Evolutionary conservation across 2,329 filamentous ascomycete species (phyloP).

Genomic region (Fusarium sp.): DNA sequence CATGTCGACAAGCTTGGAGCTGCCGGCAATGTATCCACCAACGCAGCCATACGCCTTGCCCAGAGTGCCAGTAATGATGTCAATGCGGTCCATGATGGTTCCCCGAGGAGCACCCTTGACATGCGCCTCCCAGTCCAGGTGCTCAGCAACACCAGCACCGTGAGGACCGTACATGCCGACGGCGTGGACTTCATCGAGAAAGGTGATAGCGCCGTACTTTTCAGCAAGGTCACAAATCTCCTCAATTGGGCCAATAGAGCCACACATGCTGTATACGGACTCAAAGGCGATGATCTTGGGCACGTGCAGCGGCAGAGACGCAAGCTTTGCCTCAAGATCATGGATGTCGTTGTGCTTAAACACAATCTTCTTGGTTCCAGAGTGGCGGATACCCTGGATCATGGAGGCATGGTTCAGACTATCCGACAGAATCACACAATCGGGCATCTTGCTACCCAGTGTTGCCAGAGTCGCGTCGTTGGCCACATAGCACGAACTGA

Average conservation of each 20-base stretch:
- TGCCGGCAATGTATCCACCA: conserved; percentile 96
- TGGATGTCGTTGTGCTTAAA: conserved; percentile 99
- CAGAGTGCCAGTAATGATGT: conserved; percentile 97
- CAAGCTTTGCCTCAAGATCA: conserved; percentile 92
- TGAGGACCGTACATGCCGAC: conserved; percentile 99
- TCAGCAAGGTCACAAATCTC: conserved; percentile 96
- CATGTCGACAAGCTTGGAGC: conserved; percentile 85
- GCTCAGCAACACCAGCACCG: conserved; percentile 95
- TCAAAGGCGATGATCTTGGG: conserved; percentile 99
- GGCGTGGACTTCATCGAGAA: conserved; percentile 97
- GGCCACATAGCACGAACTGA: conserved; percentile 97
- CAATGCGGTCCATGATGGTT: conserved; percentile 93
- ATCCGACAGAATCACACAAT: conserved; percentile 98
- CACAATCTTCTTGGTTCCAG: conserved; percentile 95
- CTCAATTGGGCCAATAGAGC: conserved; percentile 94
- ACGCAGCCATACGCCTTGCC: conserved; percentile 99
- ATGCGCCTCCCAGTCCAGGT: conserved; percentile 93
- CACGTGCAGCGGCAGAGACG: conserved; percentile 82
- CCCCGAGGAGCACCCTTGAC: conserved; percentile 77
- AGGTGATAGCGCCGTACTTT: conserved; percentile 97
- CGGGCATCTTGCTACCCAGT: conserved; percentile 93
- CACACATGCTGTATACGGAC: conserved; percentile 99
- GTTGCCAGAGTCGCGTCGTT: conserved; percentile 98
- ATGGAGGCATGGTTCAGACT: conserved; percentile 98
- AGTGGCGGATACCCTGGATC: conserved; percentile 99